A percentile compares a stretch with the other conserved stretches of the same genome.
Evolutionary conservation across 192 early-diverging fungal genomes (phyloP).

Genomic region (Coemansia asiatica): DNA sequence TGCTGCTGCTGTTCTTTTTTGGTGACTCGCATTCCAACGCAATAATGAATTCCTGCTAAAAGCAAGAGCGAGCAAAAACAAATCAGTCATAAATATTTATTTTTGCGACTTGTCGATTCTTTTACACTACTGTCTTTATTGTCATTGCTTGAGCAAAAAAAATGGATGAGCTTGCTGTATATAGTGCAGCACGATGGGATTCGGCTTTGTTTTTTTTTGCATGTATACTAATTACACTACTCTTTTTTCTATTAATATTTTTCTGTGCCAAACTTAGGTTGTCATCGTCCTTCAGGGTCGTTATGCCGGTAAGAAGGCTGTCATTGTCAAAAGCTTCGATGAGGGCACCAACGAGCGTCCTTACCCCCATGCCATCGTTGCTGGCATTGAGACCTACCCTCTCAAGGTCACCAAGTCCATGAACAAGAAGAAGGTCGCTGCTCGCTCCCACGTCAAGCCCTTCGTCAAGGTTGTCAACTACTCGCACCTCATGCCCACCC

Average conservation of each 20-base stretch:
- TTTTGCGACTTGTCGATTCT: no score
- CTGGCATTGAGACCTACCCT: slow-evolving; percentile 96
- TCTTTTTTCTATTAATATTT: neutral
- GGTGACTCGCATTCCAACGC: no score
- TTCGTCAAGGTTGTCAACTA: slow-evolving; percentile 99
- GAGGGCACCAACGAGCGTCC: slow-evolving; percentile 96
- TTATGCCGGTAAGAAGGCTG: slow-evolving; percentile 99
- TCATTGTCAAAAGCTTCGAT: slow-evolving; percentile 94
- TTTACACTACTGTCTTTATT: no score
- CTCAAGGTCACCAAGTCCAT: slow-evolving; percentile 96
- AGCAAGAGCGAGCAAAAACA: no score
- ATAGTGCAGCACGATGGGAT: no score
- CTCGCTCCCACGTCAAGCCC: slow-evolving; percentile 97
- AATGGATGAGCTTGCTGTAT: no score
- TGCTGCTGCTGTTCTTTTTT: no score
- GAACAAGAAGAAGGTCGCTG: slow-evolving; percentile 93
- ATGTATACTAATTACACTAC: neutral
- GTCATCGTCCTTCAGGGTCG: slow-evolving; percentile 97
- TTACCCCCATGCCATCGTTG: slow-evolving; percentile 98
- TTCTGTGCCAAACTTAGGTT: slow-evolving; percentile 62
- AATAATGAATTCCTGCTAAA: no score
- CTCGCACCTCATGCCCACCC: slow-evolving; percentile 99
- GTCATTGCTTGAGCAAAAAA: no score
- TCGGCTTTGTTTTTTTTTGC: no score
- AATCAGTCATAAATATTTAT: no score